Conservation (phyloP, 2,329 filamentous ascomycete genomes). For the Fusarium oligoseptatum region DNA sequence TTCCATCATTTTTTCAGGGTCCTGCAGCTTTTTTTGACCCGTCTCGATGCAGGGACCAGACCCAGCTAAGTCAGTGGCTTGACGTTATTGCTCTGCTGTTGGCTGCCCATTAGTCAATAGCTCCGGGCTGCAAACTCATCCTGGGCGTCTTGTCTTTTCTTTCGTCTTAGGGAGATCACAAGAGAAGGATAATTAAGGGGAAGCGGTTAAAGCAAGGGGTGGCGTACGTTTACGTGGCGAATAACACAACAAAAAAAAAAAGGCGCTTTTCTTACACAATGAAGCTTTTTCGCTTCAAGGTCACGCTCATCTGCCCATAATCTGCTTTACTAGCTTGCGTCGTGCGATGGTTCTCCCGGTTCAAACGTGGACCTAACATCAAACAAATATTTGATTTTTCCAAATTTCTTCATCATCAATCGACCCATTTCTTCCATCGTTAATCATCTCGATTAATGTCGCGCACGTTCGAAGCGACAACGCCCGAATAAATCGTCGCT, state of each 20-base stretch:
- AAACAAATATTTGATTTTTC: neutral
- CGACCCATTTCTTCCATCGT: neutral
- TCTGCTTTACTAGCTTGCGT: no score
- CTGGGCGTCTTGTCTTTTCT: no score
- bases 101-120: no score
- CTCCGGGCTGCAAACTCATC: no score
- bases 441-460: slow-evolving; percentile 26
- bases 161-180: no score
- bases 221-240: slow-evolving; percentile 29
- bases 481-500: neutral
- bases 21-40: neutral
- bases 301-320: slow-evolving; percentile 35
- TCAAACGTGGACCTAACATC: no score
- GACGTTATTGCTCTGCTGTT: no score
- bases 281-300: slow-evolving; percentile 20
- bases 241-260: slow-evolving; percentile 8
- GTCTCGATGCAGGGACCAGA: slow-evolving; percentile 9
- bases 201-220: neutral
- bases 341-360: no score
- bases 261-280: neutral
- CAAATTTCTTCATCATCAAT: neutral
- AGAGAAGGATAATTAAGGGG: no score
- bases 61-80: no score
- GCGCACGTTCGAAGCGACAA: slow-evolving; percentile 1
- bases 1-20: slow-evolving; percentile 17